A percentile compares a stretch with the other conserved stretches of the same genome.
These are phyloP conservation scores for Fusarium caatingaense DNA, from an alignment of 2,329 filamentous ascomycete species.

Conservation along the genomic window DNA sequence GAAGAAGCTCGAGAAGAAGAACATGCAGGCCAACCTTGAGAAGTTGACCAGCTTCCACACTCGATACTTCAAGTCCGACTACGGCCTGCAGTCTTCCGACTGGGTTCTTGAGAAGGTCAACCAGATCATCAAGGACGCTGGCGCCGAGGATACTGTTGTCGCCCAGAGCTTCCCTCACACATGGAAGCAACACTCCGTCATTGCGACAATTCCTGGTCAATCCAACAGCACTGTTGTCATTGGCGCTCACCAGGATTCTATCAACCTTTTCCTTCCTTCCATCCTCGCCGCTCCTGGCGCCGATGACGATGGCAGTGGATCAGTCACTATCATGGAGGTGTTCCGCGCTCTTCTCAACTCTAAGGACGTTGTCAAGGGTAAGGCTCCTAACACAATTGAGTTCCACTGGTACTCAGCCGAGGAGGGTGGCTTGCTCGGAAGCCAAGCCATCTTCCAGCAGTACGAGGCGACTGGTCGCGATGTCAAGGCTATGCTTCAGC, in stretches of 20 bases:
- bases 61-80: slow-evolving; percentile 82
- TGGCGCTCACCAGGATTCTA: slow-evolving; percentile 93
- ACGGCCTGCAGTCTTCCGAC: slow-evolving; percentile 84
- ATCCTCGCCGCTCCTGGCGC: slow-evolving; percentile 88
- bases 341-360: slow-evolving; percentile 82
- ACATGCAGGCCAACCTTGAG: slow-evolving; percentile 82
- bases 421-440: slow-evolving; percentile 87
- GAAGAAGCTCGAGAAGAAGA: slow-evolving; percentile 75
- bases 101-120: slow-evolving; percentile 86
- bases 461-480: slow-evolving; percentile 80
- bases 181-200: slow-evolving; percentile 92
- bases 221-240: slow-evolving; percentile 87
- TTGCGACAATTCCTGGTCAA: slow-evolving; percentile 89
- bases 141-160: slow-evolving; percentile 74
- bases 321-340: slow-evolving; percentile 93
- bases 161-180: slow-evolving; percentile 81
- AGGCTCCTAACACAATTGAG: slow-evolving; percentile 87
- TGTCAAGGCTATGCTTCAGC: slow-evolving; percentile 96
- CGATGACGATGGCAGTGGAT: slow-evolving; percentile 94
- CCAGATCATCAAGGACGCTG: slow-evolving; percentile 75
- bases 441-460: slow-evolving; percentile 85
- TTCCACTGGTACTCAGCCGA: slow-evolving; percentile 98
- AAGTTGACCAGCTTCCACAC: slow-evolving; percentile 84
- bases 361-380: slow-evolving; percentile 75
- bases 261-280: slow-evolving; percentile 90